These are phyloP conservation scores for Crithidia fasciculata DNA, from an alignment of 208 protist genomes.

Conservation along the genomic window DNA sequence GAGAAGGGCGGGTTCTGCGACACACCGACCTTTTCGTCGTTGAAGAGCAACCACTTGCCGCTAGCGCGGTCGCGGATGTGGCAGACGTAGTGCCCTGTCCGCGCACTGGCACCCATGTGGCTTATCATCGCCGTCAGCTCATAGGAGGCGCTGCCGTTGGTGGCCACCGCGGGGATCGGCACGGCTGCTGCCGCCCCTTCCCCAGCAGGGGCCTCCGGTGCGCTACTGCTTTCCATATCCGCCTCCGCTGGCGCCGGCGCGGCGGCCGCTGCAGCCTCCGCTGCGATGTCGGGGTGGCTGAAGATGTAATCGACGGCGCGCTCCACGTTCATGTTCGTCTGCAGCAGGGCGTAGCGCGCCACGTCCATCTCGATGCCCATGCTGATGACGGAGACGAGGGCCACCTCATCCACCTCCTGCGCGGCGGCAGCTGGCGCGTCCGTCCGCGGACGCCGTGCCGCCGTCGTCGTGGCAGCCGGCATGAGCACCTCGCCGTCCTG, in stretches of 20 bases:
- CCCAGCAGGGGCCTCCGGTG: not conserved
- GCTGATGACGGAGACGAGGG: slow-evolving; percentile 77
- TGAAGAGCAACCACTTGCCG: slow-evolving; percentile 93
- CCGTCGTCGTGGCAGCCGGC: slow-evolving; percentile 19
- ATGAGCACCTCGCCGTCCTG: slow-evolving; percentile 71
- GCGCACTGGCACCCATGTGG: slow-evolving; percentile 90
- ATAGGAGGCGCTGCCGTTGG: slow-evolving; percentile 73
- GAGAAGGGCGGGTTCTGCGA: slow-evolving; percentile 91
- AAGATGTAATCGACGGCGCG: slow-evolving; percentile 97
- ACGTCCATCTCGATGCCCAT: slow-evolving; percentile 89
- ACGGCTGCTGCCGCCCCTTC: not conserved
- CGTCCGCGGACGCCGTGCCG: not conserved
- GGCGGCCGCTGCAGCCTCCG: slow-evolving; percentile 27
- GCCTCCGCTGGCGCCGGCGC: not conserved
- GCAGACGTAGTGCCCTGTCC: slow-evolving; percentile 92
- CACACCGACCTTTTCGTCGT: slow-evolving; percentile 94
- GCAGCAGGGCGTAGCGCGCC: slow-evolving; percentile 77
- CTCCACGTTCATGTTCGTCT: slow-evolving; percentile 93
- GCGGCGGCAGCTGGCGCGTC: slow-evolving; percentile 1
- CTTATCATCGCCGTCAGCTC: slow-evolving; percentile 88
- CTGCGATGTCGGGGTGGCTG: slow-evolving; percentile 88
- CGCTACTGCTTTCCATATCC: not conserved
- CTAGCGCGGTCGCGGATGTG: slow-evolving; percentile 80
- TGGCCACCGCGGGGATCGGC: slow-evolving; percentile 13
- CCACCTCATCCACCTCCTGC: slow-evolving; percentile 68